Evolutionary conservation across 495 filamentous ascomycete species (phyloP).

Genomic region (Penicillium macrosclerotiorum): DNA sequence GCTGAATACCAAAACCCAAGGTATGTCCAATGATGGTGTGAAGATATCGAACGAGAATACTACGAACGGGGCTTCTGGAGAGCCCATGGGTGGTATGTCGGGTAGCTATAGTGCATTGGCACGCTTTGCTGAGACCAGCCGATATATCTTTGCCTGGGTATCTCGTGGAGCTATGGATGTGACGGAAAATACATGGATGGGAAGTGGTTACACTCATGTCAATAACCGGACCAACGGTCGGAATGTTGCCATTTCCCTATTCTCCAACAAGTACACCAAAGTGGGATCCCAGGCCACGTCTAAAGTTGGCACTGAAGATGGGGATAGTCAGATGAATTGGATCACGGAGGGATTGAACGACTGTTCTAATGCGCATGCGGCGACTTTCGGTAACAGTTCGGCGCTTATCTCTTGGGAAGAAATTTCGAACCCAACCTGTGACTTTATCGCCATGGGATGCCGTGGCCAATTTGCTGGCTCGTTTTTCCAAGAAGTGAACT

Average conservation of each 20-base stretch:
- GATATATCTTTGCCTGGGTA: constrained; percentile 55
- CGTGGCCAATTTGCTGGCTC: constrained; percentile 48
- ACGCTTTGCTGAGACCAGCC: constrained; percentile 35
- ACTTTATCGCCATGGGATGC: constrained; percentile 52
- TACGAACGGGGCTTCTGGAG: constrained; percentile 51
- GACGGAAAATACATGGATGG: constrained; percentile 50
- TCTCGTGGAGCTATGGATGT: constrained; percentile 51
- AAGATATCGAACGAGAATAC: constrained; percentile 57
- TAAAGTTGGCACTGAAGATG: constrained; percentile 43
- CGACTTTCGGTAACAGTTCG: constrained; percentile 41
- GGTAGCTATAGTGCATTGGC: constrained; percentile 52
- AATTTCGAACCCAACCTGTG: constrained; percentile 44
- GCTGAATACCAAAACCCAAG: constrained; percentile 54
- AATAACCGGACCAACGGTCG: constrained; percentile 47
- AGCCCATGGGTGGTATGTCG: constrained; percentile 56
- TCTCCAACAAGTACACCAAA: constrained; percentile 49
- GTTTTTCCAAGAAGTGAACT: constrained; percentile 49
- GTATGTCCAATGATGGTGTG: constrained; percentile 46
- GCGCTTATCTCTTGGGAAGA: constrained; percentile 55
- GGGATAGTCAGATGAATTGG: constrained; percentile 53
- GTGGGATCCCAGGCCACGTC: constrained; percentile 46
- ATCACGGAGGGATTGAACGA: constrained; percentile 46
- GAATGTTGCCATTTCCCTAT: constrained; percentile 49
- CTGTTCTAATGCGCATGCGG: constrained; percentile 53
- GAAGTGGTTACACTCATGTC: constrained; percentile 45